Conservation (phyloP, 495 filamentous ascomycete genomes). For the Aspergillus asperescens region DNA sequence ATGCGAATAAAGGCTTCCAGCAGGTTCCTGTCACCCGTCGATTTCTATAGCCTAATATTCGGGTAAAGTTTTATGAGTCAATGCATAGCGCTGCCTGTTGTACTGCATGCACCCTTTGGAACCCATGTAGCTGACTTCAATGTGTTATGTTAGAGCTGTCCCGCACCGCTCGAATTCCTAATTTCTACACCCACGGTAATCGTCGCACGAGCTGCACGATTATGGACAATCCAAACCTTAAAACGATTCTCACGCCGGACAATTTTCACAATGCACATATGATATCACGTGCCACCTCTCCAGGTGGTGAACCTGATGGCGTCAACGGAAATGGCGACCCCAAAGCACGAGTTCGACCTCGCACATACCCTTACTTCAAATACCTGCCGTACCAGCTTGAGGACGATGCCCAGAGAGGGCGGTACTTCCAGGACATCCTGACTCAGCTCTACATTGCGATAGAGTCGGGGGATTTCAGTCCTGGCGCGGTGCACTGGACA, state of each 20-base stretch:
- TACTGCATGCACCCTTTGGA: background rate
- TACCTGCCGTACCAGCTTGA: constrained; percentile 86
- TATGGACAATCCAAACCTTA: constrained; percentile 38
- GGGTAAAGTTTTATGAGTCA: constrained; percentile 22
- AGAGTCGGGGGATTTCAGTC: constrained; percentile 86
- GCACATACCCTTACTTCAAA: constrained; percentile 87
- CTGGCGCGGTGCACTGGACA: constrained; percentile 95
- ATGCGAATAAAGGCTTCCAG: constrained; percentile 32
- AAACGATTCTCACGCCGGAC: constrained; percentile 41
- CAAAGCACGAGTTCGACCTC: constrained; percentile 68
- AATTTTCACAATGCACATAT: constrained; percentile 48
- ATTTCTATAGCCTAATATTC: constrained; percentile 16
- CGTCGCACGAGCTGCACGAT: constrained; percentile 19
- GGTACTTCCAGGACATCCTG: constrained; percentile 75
- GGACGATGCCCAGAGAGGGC: constrained; percentile 63
- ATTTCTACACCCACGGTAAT: constrained; percentile 15
- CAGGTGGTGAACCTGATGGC: constrained; percentile 55
- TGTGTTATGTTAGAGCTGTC: constrained; percentile 25
- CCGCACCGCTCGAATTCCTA: constrained; percentile 27
- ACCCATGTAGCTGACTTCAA: constrained; percentile 17
- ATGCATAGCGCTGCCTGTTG: constrained; percentile 11
- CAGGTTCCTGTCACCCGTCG: constrained; percentile 26
- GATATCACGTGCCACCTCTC: constrained; percentile 60
- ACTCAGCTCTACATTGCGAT: constrained; percentile 88
- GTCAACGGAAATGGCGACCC: constrained; percentile 49